Conservation (phyloP, 345 rosid genomes). For the Populus ilicifolia region DNA sequence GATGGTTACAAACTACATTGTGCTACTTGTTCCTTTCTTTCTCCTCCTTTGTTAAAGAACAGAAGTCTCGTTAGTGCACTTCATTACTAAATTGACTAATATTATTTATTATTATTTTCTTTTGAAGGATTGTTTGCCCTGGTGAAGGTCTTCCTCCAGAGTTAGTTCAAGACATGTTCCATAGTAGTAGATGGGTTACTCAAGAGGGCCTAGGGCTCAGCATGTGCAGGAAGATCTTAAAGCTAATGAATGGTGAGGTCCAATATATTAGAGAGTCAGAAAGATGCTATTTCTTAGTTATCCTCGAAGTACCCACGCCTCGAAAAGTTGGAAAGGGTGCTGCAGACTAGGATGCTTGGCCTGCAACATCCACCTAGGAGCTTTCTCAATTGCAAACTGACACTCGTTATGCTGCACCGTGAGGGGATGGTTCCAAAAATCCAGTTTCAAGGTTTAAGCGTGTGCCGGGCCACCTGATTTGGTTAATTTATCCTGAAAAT, state of each 20-base stretch:
- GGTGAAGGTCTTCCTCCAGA: constrained; percentile 94
- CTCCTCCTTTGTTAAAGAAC: neutral
- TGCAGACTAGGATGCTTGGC: constrained; percentile 22
- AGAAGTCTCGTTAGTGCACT: neutral
- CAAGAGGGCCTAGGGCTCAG: constrained; percentile 91
- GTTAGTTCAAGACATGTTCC: constrained; percentile 91
- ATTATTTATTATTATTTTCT: neutral
- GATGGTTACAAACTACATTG: neutral
- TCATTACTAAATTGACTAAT: neutral
- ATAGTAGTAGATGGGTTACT: constrained; percentile 66
- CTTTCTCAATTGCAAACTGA: constrained; percentile 17
- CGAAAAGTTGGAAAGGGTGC: constrained; percentile 29
- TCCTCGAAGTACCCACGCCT: constrained; percentile 63
- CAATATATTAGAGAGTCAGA: constrained; percentile 83
- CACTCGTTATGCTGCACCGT: neutral
- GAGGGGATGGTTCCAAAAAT: constrained; percentile 5
- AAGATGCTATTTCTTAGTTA: constrained; percentile 65
- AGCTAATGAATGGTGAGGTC: constrained; percentile 86
- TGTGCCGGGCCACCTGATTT: constrained; percentile 7
- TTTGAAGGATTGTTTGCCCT: constrained; percentile 79
- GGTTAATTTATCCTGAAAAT: constrained; percentile 1
- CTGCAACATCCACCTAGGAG: neutral
- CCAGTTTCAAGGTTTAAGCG: constrained; percentile 15
- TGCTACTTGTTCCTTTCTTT: neutral
- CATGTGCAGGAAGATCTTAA: constrained; percentile 84